Evolutionary conservation across 2,329 filamentous ascomycete genomes (phyloP), one percentile per base, ranked within the genome.

Genomic region (Pseudogymnoascus sp.): DNA sequence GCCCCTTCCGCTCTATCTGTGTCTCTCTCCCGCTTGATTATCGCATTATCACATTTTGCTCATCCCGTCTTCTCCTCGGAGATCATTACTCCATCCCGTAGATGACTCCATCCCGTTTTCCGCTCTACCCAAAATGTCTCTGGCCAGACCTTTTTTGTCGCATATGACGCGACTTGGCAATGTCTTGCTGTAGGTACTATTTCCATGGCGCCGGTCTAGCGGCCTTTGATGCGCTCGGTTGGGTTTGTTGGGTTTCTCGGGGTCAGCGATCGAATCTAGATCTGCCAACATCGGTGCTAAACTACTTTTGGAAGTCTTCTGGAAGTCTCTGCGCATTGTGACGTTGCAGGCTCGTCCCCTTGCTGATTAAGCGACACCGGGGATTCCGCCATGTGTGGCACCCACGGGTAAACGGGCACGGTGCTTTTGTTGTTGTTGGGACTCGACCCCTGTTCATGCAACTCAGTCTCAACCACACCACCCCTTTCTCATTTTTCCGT

Each of bases 251-350:
- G 45, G 45, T 52, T 31, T 52, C 45, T 52, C 45, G 45, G 45
- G 45, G 45, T 52, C 45, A 52, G 45, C 45, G 45, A 52, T 52
- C 45, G 45, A 52, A 52, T 52, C 45, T 52, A 52, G 45, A 52
- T 52, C 45, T 52, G 27, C 45, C 3, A 52, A 6, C n/a, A 52
- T 52, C 45, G 27, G 5, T 27, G 27, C 45, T 52, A 52, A 9
- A 10, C 27, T 9, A 2, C 8, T 15, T 33, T 33, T 1, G 3
- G 45, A 2, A 52, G 1, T 18, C 13, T 31, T 52, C 45, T 52
- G 27, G 45, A 52, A 52, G 27, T 52, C 45, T 52, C 45, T 52
- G 45, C 45, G 45, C 27, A 25, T 52, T 52, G 45, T 33, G 45
- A 52, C 45, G 45, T 52, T 52, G 25, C 42, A 52, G n/a, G 45